Base-by-base conservation (phyloP, 2,329 filamentous ascomycete species). In the Clarireedia sp. region DNA sequence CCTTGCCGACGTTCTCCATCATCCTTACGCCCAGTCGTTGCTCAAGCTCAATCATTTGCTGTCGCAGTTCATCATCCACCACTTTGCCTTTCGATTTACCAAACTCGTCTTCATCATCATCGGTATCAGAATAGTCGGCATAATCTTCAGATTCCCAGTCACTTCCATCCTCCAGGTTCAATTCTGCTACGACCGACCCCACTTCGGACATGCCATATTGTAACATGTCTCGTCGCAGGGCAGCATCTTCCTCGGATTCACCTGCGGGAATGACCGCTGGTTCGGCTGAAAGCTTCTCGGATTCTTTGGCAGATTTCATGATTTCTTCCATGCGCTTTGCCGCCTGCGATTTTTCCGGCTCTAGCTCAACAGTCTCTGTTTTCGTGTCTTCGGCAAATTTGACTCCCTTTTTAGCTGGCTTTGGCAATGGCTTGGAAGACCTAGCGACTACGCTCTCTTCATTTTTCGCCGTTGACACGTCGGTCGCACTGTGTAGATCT, bases 201-300 rank as follows among this genome's bases (percentile, higher is more conserved):
- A 99, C 85, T 69, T 97, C 92, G 45, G 86, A 85, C 71, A 96
- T 75, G 59, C 89, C 86, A 67, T 97, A 99, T 60, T 88, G 80
- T 7, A 97, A 77, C 91, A 99, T 97, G 66, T 96, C 85, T 56
- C 85, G 82, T 5, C 94, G 85, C 23, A 96, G 71, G 33, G 79
- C 79, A 3, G 90, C 87, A 60, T 96, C 92, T 61, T 95, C 90
- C 12, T 80, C 76, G 0, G 86, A 82, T 64, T 99, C 94, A 51
- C 87, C 79, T 1, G 85, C 78, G 1, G 90, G 87, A 14, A 87
- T 78, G 12, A 90, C 73, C 1, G 83, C 76, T 6, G 74, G 62
- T 17, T 67, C 62, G 10, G 60, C 47, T 9, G 64, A 60, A 8
- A 48, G 37, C 5, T 67, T 69, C 61, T 84, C 78, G 61, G 82